A percentile compares a stretch with the other conserved stretches of the same genome.
These are phyloP conservation scores for Verticillium alfalfae DNA, from an alignment of 2,329 filamentous ascomycete species.

Conservation along the genomic window DNA sequence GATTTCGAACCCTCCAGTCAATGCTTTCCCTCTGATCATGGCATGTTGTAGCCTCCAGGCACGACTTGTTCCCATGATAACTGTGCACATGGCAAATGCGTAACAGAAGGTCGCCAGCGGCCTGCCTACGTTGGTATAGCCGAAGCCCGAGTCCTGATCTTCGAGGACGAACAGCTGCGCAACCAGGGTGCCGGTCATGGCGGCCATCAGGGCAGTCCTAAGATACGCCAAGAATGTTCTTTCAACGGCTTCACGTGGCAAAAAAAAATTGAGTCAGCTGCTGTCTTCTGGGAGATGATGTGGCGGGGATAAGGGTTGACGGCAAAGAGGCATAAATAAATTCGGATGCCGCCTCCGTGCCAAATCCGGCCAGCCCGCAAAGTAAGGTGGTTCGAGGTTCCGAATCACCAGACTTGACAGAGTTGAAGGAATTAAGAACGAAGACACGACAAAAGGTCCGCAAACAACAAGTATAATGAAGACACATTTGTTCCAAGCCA, in stretches of 20 bases:
- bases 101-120: slow-evolving; percentile 46
- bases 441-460: background rate
- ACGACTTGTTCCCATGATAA: slow-evolving; percentile 22
- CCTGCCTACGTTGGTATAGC: slow-evolving; percentile 55
- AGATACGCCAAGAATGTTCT: slow-evolving; percentile 70
- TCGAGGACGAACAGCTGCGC: slow-evolving; percentile 61
- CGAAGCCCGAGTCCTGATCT: slow-evolving; percentile 35
- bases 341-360: background rate
- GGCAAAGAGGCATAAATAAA: background rate
- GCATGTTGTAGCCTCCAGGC: slow-evolving; percentile 23
- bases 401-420: background rate
- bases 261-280: background rate
- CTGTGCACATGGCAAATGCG: slow-evolving; percentile 28
- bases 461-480: background rate
- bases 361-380: background rate
- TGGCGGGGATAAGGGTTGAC: background rate
- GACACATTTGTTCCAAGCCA: background rate
- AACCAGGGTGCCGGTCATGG: slow-evolving; percentile 59
- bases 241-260: slow-evolving; percentile 54
- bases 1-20: slow-evolving; percentile 24
- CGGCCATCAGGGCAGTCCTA: slow-evolving; percentile 63
- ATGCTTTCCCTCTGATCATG: slow-evolving; percentile 21
- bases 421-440: background rate
- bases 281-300: background rate
- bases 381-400: background rate